Conservation (phyloP, 2,329 filamentous ascomycete genomes). For the Ophiocordyceps sinensis region DNA sequence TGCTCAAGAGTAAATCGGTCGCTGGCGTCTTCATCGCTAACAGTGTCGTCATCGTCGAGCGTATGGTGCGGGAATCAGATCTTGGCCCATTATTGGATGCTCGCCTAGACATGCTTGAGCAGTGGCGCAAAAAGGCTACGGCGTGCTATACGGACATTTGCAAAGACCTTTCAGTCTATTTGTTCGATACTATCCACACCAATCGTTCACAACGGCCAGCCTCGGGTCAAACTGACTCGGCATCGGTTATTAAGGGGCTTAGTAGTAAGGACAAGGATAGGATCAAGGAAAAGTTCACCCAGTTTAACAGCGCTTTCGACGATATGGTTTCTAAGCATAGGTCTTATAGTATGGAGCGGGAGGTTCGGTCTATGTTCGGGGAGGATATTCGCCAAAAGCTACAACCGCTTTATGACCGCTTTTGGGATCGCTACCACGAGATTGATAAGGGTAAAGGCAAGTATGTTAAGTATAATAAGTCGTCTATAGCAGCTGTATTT, state of each 20-base stretch:
- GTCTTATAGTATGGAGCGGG: conserved; percentile 73
- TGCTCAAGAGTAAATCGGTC: conserved; percentile 65
- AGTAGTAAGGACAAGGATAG: conserved; percentile 86
- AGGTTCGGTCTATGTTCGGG: conserved; percentile 67
- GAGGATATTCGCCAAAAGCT: conserved; percentile 83
- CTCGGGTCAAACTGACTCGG: conserved; percentile 65
- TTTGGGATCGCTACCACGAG: conserved; percentile 96
- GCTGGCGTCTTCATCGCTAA: conserved; percentile 88
- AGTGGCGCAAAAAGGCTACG: conserved; percentile 77
- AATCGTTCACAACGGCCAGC: conserved; percentile 59
- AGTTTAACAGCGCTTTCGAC: conserved; percentile 84
- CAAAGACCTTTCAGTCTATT: conserved; percentile 71
- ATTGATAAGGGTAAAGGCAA: conserved; percentile 97
- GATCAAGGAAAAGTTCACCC: conserved; percentile 90
- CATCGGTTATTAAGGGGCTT: conserved; percentile 69
- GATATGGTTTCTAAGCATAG: conserved; percentile 76
- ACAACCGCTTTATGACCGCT: conserved; percentile 85
- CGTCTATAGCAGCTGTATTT: conserved; percentile 55
- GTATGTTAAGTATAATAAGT: conserved; percentile 95
- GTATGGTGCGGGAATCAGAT: conserved; percentile 70
- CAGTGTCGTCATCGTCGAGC: conserved; percentile 68
- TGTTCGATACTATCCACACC: conserved; percentile 88
- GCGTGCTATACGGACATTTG: conserved; percentile 73
- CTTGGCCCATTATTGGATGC: conserved; percentile 56
- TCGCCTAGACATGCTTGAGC: conserved; percentile 54